Conservation (phyloP, 352 stramenopile species). For the Sclerospora graminicola region DNA sequence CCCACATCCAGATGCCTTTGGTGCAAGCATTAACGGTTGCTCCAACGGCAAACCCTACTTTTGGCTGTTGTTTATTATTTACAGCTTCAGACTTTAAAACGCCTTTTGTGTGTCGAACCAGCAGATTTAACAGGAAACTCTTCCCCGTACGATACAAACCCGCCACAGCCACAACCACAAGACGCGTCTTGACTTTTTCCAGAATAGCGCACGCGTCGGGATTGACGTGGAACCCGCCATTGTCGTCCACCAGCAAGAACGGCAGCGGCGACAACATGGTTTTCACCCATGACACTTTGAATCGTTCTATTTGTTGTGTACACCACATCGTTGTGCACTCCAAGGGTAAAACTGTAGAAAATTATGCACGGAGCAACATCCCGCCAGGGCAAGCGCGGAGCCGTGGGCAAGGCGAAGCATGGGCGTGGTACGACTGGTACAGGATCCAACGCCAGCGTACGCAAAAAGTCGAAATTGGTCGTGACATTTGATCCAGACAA, state of each 20-base stretch:
- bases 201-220: slow-evolving; percentile 58
- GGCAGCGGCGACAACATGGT: slow-evolving; percentile 46
- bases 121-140: slow-evolving; percentile 84
- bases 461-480: slow-evolving; percentile 83
- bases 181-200: slow-evolving; percentile 57
- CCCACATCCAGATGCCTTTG: slow-evolving; percentile 90
- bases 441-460: slow-evolving; percentile 27
- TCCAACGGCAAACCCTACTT: slow-evolving; percentile 65
- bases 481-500: slow-evolving; percentile 83
- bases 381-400: slow-evolving; percentile 14
- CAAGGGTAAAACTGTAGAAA: too few relatives aligned
- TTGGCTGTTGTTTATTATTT: slow-evolving; percentile 4
- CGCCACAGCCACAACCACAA: slow-evolving; percentile 81
- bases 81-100: not conserved
- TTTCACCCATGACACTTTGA: slow-evolving; percentile 18
- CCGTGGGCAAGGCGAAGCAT: slow-evolving; percentile 14
- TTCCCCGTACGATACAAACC: slow-evolving; percentile 87
- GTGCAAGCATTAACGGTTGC: slow-evolving; percentile 84
- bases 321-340: too few relatives aligned
- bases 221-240: slow-evolving; percentile 72
- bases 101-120: slow-evolving; percentile 35
- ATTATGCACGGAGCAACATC: too few relatives aligned
- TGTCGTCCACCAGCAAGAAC: slow-evolving; percentile 73
- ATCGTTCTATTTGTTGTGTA: too few relatives aligned
- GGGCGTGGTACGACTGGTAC: slow-evolving; percentile 14